Base-by-base conservation (phyloP, 176 grass and related monocot genomes). In the Oryza meyeriana region DNA sequence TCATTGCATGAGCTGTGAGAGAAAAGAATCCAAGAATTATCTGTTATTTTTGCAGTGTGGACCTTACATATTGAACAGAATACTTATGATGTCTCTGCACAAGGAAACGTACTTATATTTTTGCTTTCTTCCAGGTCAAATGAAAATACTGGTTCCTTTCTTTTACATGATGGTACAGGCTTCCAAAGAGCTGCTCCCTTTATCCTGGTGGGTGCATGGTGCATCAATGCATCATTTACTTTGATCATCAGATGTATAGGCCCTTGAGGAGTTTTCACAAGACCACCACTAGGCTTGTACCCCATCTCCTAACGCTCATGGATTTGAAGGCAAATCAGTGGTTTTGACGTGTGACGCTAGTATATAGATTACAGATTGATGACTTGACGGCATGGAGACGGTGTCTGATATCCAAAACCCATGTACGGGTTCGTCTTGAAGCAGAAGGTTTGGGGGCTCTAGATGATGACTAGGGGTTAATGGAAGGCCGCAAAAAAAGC, bases 151-250 rank as follows among this genome's bases (percentile, higher is more conserved):
- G 30, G 27, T 67, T 67, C 24, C 1, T 10, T 39, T 77, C 32
- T 33, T 42, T 45, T 38, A 57, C 64, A 69, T 82, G 39, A 38
- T 2, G 18, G 18, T 27, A 42, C 70, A 50, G 22, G 34, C 65
- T 66, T 85, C 28, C 39, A 62, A 78, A 55, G 6, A 8, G 65
- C 6, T 8, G 47, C 12, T 72, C 8, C 61, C 2, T 63, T 61
- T 27, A 25, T 47, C 13, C 25, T 12, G 34, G 1, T 83, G 84
- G 34, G 1, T 83, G 84, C 79, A 87, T 68, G 32, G 67, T 86
- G 4, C 30, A 4, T 39, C 9, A 74, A 62, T 83, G 7, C 30
- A 4, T 39, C 9, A 63, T 58, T 85, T 36, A 27, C 7, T 29
- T 36, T 70, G 35, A 77, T 31, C n/a, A 62, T 24, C 48, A 18